Conservation (phyloP, 2,329 filamentous ascomycete genomes). For the Amauroascus niger region DNA sequence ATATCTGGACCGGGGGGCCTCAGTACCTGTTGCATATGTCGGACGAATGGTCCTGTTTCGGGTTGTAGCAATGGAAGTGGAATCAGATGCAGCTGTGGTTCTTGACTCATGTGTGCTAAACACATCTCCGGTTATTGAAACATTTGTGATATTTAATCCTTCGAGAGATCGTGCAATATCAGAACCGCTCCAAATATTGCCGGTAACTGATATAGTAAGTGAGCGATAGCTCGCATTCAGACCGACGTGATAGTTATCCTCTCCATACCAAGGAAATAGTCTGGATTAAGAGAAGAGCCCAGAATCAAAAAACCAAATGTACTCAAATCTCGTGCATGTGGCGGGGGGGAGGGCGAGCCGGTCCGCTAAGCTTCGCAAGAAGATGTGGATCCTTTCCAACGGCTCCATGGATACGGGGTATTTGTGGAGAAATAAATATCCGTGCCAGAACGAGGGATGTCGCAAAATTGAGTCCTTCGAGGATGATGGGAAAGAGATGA, state of each 20-base stretch:
- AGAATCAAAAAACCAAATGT: no score
- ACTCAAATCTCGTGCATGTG: background rate
- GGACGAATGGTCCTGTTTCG: background rate
- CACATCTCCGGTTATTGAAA: no score
- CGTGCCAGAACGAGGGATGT: background rate
- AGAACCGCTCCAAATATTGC: no score
- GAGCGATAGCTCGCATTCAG: background rate
- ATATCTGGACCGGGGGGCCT: background rate
- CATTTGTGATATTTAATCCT: no score
- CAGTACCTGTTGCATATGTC: background rate
- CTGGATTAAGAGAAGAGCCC: no score
- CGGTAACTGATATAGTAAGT: background rate
- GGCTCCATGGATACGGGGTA: background rate
- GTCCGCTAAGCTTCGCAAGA: background rate
- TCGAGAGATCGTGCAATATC: no score
- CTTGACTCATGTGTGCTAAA: no score
- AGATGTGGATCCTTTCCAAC: background rate
- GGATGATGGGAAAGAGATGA: background rate
- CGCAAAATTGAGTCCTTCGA: background rate
- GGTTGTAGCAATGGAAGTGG: background rate
- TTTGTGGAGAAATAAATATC: conserved; percentile 3
- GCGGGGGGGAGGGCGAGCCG: background rate
- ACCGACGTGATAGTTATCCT: background rate
- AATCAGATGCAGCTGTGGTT: background rate
- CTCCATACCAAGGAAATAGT: no score